Evolutionary conservation across 331 rosid species (phyloP).

Genomic region (Acacia pycnantha): DNA sequence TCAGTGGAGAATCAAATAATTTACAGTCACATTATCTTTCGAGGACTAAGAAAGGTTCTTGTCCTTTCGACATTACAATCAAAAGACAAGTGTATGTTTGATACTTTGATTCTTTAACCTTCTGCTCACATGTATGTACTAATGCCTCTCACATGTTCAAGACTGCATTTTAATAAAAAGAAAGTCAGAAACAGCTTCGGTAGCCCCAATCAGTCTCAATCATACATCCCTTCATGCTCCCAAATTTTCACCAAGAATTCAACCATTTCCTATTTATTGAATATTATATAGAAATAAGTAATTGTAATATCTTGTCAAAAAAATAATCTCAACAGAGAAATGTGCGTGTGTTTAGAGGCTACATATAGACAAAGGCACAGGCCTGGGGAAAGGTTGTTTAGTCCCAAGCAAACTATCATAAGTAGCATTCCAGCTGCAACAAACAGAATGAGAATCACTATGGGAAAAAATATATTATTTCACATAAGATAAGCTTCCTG

Average conservation of each 20-base stretch:
- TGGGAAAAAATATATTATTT: neutral
- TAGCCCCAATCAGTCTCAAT: slow-evolving; percentile 38
- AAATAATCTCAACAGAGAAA: slow-evolving; percentile 18
- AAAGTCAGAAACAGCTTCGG: slow-evolving; percentile 25
- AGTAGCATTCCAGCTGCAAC: slow-evolving; percentile 68
- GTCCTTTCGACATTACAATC: slow-evolving; percentile 28
- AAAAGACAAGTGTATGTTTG: slow-evolving; percentile 34
- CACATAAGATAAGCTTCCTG: neutral
- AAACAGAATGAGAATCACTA: slow-evolving; percentile 17
- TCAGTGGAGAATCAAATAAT: neutral
- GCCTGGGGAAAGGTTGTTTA: slow-evolving; percentile 59
- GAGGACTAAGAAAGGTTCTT: neutral
- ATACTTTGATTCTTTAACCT: slow-evolving; percentile 36
- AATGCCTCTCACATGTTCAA: slow-evolving; percentile 37
- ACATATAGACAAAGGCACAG: slow-evolving; percentile 82
- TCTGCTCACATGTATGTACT: slow-evolving; percentile 46
- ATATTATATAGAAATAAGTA: slow-evolving; percentile 23
- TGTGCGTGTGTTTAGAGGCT: neutral
- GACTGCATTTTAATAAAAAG: slow-evolving; percentile 25
- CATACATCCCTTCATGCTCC: slow-evolving; percentile 92
- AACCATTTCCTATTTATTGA: slow-evolving; percentile 75
- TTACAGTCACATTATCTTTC: neutral
- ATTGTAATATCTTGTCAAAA: slow-evolving; percentile 20
- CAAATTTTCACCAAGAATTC: slow-evolving; percentile 86
- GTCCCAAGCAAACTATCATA: slow-evolving; percentile 76